Percentiles rank a stretch among this genome's conserved stretches.
Conservation (phyloP, 345 rosid species). For the Ceriops decandra region DNA sequence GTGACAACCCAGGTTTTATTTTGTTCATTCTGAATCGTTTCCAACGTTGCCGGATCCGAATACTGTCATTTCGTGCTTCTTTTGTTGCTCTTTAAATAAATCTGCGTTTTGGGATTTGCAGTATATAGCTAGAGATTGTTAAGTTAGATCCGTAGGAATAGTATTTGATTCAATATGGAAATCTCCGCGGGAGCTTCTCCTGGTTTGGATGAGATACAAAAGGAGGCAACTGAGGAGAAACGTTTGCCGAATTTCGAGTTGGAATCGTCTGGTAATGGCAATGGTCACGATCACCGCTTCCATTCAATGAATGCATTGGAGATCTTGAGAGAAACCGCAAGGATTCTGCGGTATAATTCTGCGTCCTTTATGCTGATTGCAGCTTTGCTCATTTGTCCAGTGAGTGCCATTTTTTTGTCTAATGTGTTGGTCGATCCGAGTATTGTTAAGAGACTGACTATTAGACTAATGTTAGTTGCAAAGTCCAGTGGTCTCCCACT, state of each 20-base stretch:
- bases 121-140: neutral
- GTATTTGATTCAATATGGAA: constrained; percentile 35
- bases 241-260: constrained; percentile 33
- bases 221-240: constrained; percentile 37
- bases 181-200: constrained; percentile 33
- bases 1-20: constrained; percentile 44
- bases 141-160: constrained; percentile 1
- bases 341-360: constrained; percentile 72
- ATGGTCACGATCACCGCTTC: constrained; percentile 29
- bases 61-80: neutral
- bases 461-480: constrained; percentile 59
- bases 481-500: constrained; percentile 73
- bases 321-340: constrained; percentile 80
- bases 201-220: constrained; percentile 27
- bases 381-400: constrained; percentile 69
- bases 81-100: neutral
- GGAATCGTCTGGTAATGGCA: constrained; percentile 27
- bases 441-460: constrained; percentile 51
- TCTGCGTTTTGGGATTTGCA: neutral
- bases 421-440: constrained; percentile 67
- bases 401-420: constrained; percentile 63
- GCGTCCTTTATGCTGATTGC: constrained; percentile 58
- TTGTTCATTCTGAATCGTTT: constrained; percentile 43
- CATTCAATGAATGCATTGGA: constrained; percentile 75
- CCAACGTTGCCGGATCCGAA: neutral